Base-by-base conservation (phyloP, 2,329 filamentous ascomycete species). In the Sporothrix globosa region DNA sequence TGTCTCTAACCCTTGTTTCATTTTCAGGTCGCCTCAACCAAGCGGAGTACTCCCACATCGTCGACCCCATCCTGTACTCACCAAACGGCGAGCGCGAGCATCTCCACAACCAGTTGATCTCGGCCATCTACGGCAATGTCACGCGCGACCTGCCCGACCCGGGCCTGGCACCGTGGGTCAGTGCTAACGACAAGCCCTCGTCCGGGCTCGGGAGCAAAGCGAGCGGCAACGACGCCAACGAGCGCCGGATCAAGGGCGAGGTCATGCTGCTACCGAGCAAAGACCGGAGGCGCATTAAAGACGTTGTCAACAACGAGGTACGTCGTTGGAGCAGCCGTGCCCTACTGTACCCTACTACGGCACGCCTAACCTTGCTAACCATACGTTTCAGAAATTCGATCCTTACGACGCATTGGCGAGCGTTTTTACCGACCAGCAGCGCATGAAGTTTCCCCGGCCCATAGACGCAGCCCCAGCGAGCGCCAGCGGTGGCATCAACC, bases 251-350 rank as follows among this genome's bases (percentile, higher is more conserved):
- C 65, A 91, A 91, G 81, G 87, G 85, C 74, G 88, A 91, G 76
- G 87, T 91, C 72, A 91, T 91, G 89, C 87, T 89, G 76, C 82
- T 91, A 58, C 88, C 87, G n/a, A 87, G 83, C 70, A 83, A 88
- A 74, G 89, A 91, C 76, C 83, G 89, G 73, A 82, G 88, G 79
- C 84, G 89, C 71, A 86, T 91, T 75, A 91, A 91, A 75, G 88
- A 91, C 73, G 79, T 91, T 46, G 81, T 80, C 27, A 83, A 85
- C 30, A 89, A 89, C 75, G 87, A 90, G 74, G 88, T 90, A 75
- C 73, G 86, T 79, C 50, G n/a, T 39, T 14, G 6, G 24, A 46
- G 24, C n/a, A 17, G 17, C n/a, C n/a, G 24, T 41, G 24, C 1
- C 11, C 9, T 4, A 17, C 1, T 44, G 41, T 13, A 13, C 3